Percentiles rank a stretch among this genome's conserved stretches.
Evolutionary conservation across 164 flowering plant genomes (phyloP).

Genomic region (Malania oleifera): DNA sequence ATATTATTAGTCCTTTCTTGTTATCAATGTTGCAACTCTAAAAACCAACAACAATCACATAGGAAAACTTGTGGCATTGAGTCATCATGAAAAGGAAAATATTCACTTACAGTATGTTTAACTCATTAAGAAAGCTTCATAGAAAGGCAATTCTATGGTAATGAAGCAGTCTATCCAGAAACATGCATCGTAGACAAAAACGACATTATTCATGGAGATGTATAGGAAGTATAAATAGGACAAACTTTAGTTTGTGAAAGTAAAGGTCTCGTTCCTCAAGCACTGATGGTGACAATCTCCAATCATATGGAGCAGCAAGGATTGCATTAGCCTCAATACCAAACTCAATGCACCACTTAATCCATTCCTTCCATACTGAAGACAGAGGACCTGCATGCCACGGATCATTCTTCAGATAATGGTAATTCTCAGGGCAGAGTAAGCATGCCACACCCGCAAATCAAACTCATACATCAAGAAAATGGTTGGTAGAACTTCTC

Average conservation of each 20-base stretch:
- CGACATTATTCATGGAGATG: background rate
- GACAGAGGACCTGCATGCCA: constrained; percentile 82
- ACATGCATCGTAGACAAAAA: too few relatives aligned
- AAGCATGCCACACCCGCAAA: background rate
- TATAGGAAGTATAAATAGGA: constrained; percentile 14
- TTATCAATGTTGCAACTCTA: too few relatives aligned
- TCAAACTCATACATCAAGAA: background rate
- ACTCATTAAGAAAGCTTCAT: too few relatives aligned
- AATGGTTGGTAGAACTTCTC: background rate
- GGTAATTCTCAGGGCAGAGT: background rate
- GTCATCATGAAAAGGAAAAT: too few relatives aligned
- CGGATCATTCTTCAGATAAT: background rate
- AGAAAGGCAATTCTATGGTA: too few relatives aligned
- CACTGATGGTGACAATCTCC: constrained; percentile 93
- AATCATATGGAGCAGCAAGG: constrained; percentile 93
- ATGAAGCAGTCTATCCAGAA: too few relatives aligned
- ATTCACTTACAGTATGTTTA: too few relatives aligned
- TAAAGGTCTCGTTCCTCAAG: constrained; percentile 98
- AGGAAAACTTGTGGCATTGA: too few relatives aligned
- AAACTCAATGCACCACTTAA: constrained; percentile 97
- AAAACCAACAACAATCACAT: too few relatives aligned
- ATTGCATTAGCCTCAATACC: constrained; percentile 96
- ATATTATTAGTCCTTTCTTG: too few relatives aligned
- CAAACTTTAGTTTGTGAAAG: constrained; percentile 94
- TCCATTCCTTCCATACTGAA: constrained; percentile 98